phyloP scores from a whole-genome alignment of 176 grass and related monocot species.

The Luzula sylvatica region DNA sequence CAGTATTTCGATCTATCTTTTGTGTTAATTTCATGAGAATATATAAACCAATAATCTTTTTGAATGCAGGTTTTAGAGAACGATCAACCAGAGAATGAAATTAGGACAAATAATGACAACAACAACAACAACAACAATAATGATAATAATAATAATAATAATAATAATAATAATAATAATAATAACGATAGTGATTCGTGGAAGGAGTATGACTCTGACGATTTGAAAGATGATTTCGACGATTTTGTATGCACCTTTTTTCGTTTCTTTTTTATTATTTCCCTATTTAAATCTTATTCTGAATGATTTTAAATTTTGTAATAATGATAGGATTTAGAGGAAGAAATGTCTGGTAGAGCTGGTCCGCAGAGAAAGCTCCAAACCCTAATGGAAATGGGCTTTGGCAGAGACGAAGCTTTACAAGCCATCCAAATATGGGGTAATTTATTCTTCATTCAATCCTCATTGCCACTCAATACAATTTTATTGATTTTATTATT shows the following conservation, averaged over 20 bases:
- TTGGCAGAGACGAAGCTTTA: conserved; percentile 41
- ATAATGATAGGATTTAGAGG: conserved; percentile 49
- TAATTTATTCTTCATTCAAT: conserved; percentile 28
- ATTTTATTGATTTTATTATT: not conserved
- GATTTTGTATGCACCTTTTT: conserved; percentile 40
- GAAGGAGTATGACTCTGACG: conserved; percentile 15
- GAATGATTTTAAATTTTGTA: not conserved
- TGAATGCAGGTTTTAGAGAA: conserved; percentile 41
- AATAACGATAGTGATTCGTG: conserved; percentile 3
- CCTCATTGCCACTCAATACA: not conserved
- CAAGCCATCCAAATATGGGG: conserved; percentile 75
- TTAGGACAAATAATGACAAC: conserved; percentile 27
- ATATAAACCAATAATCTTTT: not conserved
- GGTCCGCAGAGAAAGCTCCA: conserved; percentile 26
- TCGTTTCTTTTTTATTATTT: not conserved
- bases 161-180: conserved; percentile 32
- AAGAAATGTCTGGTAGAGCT: conserved; percentile 43
- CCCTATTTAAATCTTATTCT: not conserved
- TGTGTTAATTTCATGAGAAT: not conserved
- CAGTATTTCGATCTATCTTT: conserved; percentile 7
- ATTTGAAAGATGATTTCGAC: conserved; percentile 27
- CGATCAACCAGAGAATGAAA: conserved; percentile 14
- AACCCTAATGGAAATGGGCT: conserved; percentile 64
- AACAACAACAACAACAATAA: conserved; percentile 18
- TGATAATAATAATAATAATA: too few species aligned